Base-by-base conservation (phyloP, 768 basidiomycete genomes). In the Lanmaoa rubissima region DNA sequence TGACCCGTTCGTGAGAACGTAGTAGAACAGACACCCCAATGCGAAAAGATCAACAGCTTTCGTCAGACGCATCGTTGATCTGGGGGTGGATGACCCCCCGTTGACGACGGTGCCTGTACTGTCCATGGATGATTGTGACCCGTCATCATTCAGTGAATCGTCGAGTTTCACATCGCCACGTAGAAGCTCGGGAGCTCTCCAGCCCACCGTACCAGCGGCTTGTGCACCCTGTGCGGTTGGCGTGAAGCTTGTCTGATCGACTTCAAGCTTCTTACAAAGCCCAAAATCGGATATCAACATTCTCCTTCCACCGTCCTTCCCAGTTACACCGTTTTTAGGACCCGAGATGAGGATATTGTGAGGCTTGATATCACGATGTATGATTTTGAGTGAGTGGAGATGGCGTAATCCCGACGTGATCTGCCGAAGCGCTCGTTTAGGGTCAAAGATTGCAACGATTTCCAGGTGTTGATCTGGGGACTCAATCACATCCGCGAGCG, bases 321-420 rank as follows among this genome's bases (percentile, higher is more conserved):
- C 74, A 34, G 40, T 49, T 10, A 74, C 75, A 17, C 79, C 82
- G 48, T 77, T 79, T 65, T 88, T 89, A 3, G 83, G 82, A 14
- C 76, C 77, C 14, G 92, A 92, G 12, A 98, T 81, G 14, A 99
- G 82, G 53, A 99, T 98, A 67, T 99, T 99, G 71, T 95, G 96
- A 5, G 96, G 96, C 67, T 99, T 99, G 73, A 99, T 97, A 70
- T 98, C 96, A 34, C 96, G 85, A 75, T 98, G 96, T n/a, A 98
- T 85, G 55, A 98, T 89, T 74, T 96, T 97, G 65, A 98, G 83
- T 9, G 84, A 88, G 69, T 98, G 95, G 11, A 99, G 78, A 72
- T 98, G 94, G 51, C 87, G 81, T 60, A 99, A 73, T 16, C 97
- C 97, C 34, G 86, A 82, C 9, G 94, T 84, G 50, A 98, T 88